Evolutionary conservation across 1,284 basidiomycete genomes (phyloP).

Genomic region (Boletus chippewaensis): DNA sequence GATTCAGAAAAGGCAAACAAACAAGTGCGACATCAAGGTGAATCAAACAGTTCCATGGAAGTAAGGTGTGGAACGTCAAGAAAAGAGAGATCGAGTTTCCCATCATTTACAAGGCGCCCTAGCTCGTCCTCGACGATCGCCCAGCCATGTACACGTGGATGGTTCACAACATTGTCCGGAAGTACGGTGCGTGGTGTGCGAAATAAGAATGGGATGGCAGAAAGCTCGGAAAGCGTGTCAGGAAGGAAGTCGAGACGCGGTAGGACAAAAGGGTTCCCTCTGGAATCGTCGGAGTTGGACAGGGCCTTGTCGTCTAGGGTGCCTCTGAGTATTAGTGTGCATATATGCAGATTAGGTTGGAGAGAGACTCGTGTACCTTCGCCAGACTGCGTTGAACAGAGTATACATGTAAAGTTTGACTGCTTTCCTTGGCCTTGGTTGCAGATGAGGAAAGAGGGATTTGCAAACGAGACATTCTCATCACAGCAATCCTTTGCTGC

Average conservation of each 20-base stretch:
- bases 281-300: background rate
- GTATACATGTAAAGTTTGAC: conserved; percentile 17
- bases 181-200: conserved; percentile 19
- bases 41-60: conserved; percentile 16
- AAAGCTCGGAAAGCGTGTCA: conserved; percentile 22
- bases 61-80: conserved; percentile 20
- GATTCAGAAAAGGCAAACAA: conserved; percentile 1
- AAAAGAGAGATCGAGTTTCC: conserved; percentile 28
- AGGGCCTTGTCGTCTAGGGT: conserved; percentile 6
- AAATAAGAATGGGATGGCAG: conserved; percentile 31
- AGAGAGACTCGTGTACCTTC: conserved; percentile 23
- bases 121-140: conserved; percentile 22
- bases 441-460: conserved; percentile 13
- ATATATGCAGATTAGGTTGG: conserved; percentile 14
- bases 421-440: conserved; percentile 9
- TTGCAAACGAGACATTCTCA: background rate
- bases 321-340: conserved; percentile 12
- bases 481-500: background rate
- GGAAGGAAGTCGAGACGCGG: conserved; percentile 16
- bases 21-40: background rate
- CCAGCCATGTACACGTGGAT: conserved; percentile 11
- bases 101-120: conserved; percentile 18
- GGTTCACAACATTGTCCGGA: background rate
- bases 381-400: conserved; percentile 15
- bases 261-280: background rate